Percentiles rank a stretch among this genome's conserved stretches.
These are phyloP conservation scores for Hypoxylon rickii DNA, from an alignment of 495 filamentous ascomycete species.

Conservation along the genomic window DNA sequence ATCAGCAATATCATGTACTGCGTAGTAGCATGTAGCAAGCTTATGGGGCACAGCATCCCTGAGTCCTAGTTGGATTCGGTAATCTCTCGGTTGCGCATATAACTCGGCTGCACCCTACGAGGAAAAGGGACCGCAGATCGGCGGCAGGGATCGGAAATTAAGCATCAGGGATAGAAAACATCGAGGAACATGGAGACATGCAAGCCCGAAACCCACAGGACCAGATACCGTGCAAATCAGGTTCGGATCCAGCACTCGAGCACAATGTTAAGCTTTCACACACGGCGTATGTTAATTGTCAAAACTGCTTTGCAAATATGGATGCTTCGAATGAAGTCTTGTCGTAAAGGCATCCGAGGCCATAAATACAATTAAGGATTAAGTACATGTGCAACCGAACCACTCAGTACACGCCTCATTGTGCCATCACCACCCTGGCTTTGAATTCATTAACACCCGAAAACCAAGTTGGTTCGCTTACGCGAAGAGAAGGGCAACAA, in stretches of 20 bases:
- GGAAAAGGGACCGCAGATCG: no score
- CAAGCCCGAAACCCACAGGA: not conserved
- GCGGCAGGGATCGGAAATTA: slow-evolving; percentile 31
- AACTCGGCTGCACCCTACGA: no score
- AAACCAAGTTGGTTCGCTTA: slow-evolving; percentile 45
- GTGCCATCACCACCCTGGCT: slow-evolving; percentile 32
- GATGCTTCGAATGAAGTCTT: slow-evolving; percentile 14
- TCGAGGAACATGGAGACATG: no score
- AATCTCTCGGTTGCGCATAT: no score
- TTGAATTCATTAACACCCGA: slow-evolving; percentile 33
- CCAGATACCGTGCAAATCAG: no score
- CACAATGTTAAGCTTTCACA: no score
- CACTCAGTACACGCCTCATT: slow-evolving; percentile 26
- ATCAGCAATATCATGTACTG: no score
- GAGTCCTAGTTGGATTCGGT: no score
- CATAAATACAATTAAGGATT: slow-evolving; percentile 50
- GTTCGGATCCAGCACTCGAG: no score
- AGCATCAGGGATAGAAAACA: slow-evolving; percentile 3
- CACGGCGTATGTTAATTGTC: no score
- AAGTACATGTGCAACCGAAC: slow-evolving; percentile 49
- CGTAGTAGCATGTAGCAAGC: no score
- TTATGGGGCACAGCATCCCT: no score
- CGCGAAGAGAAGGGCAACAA: slow-evolving; percentile 55
- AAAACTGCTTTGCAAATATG: slow-evolving; percentile 1
- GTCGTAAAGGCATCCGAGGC: slow-evolving; percentile 32